These are phyloP conservation scores for Cichorium intybus DNA, from an alignment of 140 eudicot genomes.

Conservation along the genomic window DNA sequence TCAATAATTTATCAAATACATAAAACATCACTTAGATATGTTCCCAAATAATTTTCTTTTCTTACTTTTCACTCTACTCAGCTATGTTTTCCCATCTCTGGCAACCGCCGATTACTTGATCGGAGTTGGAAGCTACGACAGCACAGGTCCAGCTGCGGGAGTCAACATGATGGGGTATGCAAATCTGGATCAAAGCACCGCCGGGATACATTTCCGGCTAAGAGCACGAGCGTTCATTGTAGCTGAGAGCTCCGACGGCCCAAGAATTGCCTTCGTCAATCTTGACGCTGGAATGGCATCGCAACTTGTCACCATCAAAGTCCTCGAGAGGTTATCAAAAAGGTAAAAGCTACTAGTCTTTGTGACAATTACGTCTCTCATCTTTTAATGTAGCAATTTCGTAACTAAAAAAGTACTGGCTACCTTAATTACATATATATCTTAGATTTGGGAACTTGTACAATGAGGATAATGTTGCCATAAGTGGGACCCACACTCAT, in stretches of 20 bases:
- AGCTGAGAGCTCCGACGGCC: constrained; percentile 49
- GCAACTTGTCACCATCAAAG: constrained; percentile 70
- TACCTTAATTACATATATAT: neutral
- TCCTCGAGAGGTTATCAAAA: constrained; percentile 45
- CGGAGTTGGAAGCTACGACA: constrained; percentile 76
- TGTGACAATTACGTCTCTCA: neutral
- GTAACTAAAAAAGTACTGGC: neutral
- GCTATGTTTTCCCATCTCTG: neutral
- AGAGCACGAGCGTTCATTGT: constrained; percentile 68
- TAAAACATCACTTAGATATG: constrained; percentile 24
- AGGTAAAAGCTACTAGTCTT: constrained; percentile 29
- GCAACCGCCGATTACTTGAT: constrained; percentile 51
- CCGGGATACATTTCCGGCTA: constrained; percentile 66
- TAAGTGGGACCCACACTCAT: constrained; percentile 79
- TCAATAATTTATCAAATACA: neutral
- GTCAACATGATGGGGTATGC: constrained; percentile 90
- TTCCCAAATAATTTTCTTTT: neutral
- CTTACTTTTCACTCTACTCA: constrained; percentile 20
- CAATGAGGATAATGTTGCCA: constrained; percentile 61
- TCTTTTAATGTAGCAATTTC: neutral
- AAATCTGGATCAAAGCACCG: constrained; percentile 52
- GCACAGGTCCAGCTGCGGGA: constrained; percentile 77
- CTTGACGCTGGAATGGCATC: constrained; percentile 85
- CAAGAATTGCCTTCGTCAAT: constrained; percentile 61
- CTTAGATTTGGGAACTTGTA: constrained; percentile 64